These are phyloP conservation scores for Candida quercuum DNA, from an alignment of 805 yeast genomes.

Conservation along the genomic window DNA sequence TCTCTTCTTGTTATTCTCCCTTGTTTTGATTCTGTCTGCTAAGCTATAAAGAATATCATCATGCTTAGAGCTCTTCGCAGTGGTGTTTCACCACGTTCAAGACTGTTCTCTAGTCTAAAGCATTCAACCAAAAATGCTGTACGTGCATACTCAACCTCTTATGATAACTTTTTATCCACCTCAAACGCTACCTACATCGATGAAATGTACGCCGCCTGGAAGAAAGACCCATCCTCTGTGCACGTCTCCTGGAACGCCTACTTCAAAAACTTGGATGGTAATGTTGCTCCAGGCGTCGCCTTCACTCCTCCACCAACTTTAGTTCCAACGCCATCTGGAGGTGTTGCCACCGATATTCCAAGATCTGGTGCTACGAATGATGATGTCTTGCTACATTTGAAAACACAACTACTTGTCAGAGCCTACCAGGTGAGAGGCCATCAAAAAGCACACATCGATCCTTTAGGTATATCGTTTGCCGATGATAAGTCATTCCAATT, in stretches of 20 bases:
- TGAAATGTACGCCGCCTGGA: slow-evolving; percentile 97
- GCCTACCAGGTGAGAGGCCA: slow-evolving; percentile 99
- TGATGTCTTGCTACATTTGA: slow-evolving; percentile 77
- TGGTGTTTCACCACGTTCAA: slow-evolving; percentile 20
- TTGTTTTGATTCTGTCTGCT: not conserved
- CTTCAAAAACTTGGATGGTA: slow-evolving; percentile 80
- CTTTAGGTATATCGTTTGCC: slow-evolving; percentile 87
- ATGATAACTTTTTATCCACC: slow-evolving; percentile 76
- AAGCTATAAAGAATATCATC: not conserved
- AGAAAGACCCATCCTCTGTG: slow-evolving; percentile 81
- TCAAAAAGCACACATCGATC: slow-evolving; percentile 91
- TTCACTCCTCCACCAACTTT: slow-evolving; percentile 90
- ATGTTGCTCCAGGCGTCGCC: slow-evolving; percentile 68
- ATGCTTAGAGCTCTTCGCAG: slow-evolving; percentile 23
- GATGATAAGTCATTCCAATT: slow-evolving; percentile 44
- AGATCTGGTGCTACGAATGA: slow-evolving; percentile 35
- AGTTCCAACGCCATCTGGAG: slow-evolving; percentile 77
- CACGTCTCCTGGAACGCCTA: slow-evolving; percentile 97
- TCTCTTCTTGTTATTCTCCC: not conserved
- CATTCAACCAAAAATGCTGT: slow-evolving; percentile 4
- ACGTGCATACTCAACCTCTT: slow-evolving; percentile 14
- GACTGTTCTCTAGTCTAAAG: slow-evolving; percentile 11
- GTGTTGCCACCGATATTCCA: slow-evolving; percentile 59
- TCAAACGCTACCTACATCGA: slow-evolving; percentile 89
- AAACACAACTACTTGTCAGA: slow-evolving; percentile 92